Base-by-base conservation (phyloP, 2,329 filamentous ascomycete genomes). In the Fusarium sacchari region DNA sequence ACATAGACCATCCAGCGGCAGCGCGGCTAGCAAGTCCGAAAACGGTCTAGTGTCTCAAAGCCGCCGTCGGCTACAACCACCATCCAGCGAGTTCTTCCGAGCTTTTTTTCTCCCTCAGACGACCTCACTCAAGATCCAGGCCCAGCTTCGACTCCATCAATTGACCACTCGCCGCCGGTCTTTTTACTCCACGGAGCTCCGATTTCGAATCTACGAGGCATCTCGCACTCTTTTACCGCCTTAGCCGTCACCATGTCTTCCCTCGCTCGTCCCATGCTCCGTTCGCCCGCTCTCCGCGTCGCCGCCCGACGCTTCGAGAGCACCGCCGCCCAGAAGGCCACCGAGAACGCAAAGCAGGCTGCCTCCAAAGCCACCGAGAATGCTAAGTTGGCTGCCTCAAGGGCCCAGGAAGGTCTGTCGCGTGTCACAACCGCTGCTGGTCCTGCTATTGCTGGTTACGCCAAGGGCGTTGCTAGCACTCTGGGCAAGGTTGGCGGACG, bases 401-500 rank as follows among this genome's bases (percentile, higher is more conserved):
- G 94, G 88, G 95, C 94, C 67, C 89, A 91, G 75, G 88, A 97
- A 85, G 94, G 95, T 74, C 90, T 98, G 62, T 94, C 93, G 78
- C 91, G 91, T 81, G 95, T 96, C 79, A 88, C 92, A 74, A 91
- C 93, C 78, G 91, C 94, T 60, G 95, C 95, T 78, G 94, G 94
- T 64, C 92, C 93, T 70, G 93, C 91, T 67, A 87, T 96, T 56
- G 81, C 84, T 62, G 91, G 90, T 81, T 94, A 93, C 77, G 93
- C 93, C 64, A 89, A 90, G 81, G 89, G 90, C 63, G 84, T 92
- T 76, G 85, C 87, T 76, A 89, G 85, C 80, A 90, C 93, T 65
- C 84, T 97, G 77, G 87, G 90, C 82, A 93, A 91, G 85, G 88
- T 95, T 81, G 95, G 95, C 80, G 96, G 96, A 80, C 90, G 93